Percentiles rank a stretch among this genome's conserved stretches.
Evolutionary conservation across 768 basidiomycete species (phyloP).

Genomic region (Kwoniella europaea): DNA sequence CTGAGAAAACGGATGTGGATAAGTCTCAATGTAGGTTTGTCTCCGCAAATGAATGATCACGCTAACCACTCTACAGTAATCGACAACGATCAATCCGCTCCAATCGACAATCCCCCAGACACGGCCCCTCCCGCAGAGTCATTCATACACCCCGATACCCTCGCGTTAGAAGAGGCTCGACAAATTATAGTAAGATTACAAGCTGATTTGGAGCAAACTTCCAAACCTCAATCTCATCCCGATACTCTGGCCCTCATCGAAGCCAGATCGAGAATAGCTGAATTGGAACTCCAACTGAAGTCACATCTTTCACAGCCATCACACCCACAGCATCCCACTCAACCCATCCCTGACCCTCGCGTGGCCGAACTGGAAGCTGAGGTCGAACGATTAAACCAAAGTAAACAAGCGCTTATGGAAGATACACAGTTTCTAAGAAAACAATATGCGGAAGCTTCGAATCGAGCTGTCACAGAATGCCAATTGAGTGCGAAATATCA

Average conservation of each 20-base stretch:
- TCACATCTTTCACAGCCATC: not conserved
- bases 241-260: constrained; percentile 7
- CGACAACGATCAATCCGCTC: not conserved
- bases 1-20: not conserved
- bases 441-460: constrained; percentile 34
- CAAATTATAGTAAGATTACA: not conserved
- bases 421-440: constrained; percentile 25
- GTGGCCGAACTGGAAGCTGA: constrained; percentile 4
- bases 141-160: constrained; percentile 5
- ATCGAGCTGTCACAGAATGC: constrained; percentile 31
- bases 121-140: not conserved
- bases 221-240: not conserved
- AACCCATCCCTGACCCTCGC: not conserved
- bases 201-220: not conserved
- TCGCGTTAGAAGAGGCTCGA: not conserved
- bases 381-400: not conserved
- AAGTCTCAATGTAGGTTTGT: not conserved
- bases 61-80: not conserved
- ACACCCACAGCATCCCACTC: no score
- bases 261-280: not conserved
- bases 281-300: not conserved
- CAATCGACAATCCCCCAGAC: not conserved
- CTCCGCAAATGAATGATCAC: not conserved
- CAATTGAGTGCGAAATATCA: constrained; percentile 5
- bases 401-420: not conserved